Evolutionary conservation across 495 filamentous ascomycete genomes (phyloP).

Genomic region (Letharia lupina): DNA sequence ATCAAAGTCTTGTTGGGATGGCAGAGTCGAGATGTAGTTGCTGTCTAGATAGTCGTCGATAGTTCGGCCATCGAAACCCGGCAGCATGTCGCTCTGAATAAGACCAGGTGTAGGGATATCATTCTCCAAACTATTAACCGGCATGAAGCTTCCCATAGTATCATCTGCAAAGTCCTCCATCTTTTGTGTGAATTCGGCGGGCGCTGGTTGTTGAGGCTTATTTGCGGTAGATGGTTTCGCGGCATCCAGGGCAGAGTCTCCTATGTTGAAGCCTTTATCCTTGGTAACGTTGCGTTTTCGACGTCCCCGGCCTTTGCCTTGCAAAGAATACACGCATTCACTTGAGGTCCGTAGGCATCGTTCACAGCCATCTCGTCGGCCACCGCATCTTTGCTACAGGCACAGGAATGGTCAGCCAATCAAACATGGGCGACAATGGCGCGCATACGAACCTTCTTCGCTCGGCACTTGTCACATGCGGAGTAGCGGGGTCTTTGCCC

Average conservation of each 20-base stretch:
- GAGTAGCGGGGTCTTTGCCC: constrained; percentile 6
- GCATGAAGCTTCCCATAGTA: neutral
- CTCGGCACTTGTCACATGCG: constrained; percentile 1
- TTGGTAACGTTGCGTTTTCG: neutral
- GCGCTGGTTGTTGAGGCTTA: neutral
- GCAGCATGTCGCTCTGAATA: neutral
- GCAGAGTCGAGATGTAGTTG: neutral
- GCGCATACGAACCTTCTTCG: constrained; percentile 1
- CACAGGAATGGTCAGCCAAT: neutral
- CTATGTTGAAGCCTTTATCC: neutral
- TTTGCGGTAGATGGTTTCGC: neutral
- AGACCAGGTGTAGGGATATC: neutral
- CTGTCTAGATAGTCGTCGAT: constrained; percentile 1
- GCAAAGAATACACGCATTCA: constrained; percentile 3
- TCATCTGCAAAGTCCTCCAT: neutral
- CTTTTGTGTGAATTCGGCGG: neutral
- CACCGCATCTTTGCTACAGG: neutral
- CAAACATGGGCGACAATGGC: neutral
- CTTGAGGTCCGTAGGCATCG: neutral
- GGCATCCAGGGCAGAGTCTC: neutral
- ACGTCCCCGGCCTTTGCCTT: constrained; percentile 3
- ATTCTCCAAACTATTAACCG: neutral
- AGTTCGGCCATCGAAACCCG: neutral
- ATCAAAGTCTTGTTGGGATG: neutral
- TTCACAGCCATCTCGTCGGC: constrained; percentile 1